These are phyloP conservation scores for Coniochaeta sp. DNA, from an alignment of 2,329 filamentous ascomycete genomes.

Conservation along the genomic window DNA sequence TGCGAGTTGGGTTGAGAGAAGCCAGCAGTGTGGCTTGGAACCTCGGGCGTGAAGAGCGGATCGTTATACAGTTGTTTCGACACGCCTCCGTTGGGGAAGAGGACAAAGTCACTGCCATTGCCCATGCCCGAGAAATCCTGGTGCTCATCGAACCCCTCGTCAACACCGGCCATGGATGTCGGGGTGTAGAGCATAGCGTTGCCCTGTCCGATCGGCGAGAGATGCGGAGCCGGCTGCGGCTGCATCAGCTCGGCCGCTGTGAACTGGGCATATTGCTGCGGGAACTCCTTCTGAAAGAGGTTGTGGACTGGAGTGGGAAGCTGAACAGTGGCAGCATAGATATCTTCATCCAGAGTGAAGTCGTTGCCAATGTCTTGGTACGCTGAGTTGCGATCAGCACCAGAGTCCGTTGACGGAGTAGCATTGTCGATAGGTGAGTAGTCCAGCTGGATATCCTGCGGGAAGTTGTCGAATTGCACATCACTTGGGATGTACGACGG, in stretches of 20 bases:
- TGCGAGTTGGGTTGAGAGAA: slow-evolving; percentile 46
- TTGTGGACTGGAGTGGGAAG: slow-evolving; percentile 42
- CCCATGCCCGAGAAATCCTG: slow-evolving; percentile 27
- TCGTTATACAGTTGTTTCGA: slow-evolving; percentile 35
- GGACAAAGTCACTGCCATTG: slow-evolving; percentile 54
- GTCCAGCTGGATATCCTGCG: slow-evolving; percentile 32
- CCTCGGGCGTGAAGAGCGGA: slow-evolving; percentile 38
- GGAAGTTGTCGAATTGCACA: slow-evolving; percentile 35
- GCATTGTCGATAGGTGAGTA: slow-evolving; percentile 43
- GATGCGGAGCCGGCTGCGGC: slow-evolving; percentile 39
- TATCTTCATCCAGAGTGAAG: slow-evolving; percentile 56
- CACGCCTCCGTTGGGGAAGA: slow-evolving; percentile 41
- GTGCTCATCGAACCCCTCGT: slow-evolving; percentile 58
- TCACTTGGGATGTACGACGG: slow-evolving; percentile 39
- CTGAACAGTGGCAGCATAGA: slow-evolving; percentile 52
- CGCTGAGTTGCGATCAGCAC: slow-evolving; percentile 41
- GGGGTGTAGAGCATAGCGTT: slow-evolving; percentile 65
- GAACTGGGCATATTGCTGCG: slow-evolving; percentile 32
- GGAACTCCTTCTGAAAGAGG: slow-evolving; percentile 36
- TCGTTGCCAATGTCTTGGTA: slow-evolving; percentile 54
- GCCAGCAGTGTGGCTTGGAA: slow-evolving; percentile 42
- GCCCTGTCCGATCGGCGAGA: slow-evolving; percentile 62
- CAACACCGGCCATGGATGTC: slow-evolving; percentile 50
- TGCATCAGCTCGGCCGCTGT: slow-evolving; percentile 29
- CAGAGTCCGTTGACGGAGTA: slow-evolving; percentile 35